Base-by-base conservation (phyloP, 306 rosid species). In the Prunus armeniaca region DNA sequence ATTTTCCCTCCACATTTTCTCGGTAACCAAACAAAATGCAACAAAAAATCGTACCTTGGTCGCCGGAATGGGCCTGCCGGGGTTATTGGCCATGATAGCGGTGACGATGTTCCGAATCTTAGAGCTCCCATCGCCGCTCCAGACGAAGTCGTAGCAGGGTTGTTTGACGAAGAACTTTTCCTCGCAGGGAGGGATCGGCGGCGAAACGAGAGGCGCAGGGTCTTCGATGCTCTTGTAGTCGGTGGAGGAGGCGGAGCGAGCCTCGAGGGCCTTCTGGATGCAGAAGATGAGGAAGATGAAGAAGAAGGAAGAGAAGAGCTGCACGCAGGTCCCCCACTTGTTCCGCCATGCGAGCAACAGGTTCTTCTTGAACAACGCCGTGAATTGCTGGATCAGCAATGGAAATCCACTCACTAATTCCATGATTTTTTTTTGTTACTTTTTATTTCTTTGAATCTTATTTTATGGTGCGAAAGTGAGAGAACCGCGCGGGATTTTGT, bases 71-170 rank as follows among this genome's bases (percentile, higher is more conserved):
- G 79, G 75, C 63, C 98, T 80, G 24, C 92, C 93, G 3, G 96
- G 96, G 78, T 94, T 94, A 24, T 94, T 92, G 3, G 58, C 81
- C 91, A 84, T 90, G 66, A 94, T 92, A 25, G 87, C 82, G 12
- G 22, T 15, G 22, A 82, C 96, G 34, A 94, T 87, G 19, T 81
- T 76, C 45, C 32, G 84, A 65, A 84, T 32, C 54, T 20, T 78
- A 2, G 93, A 32, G 78, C 85, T 87, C 0, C 13, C 77, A 71
- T 83, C 76, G 3, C 96, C 96, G 66, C 98, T 94, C 92, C 92
- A 94, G 4, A 88, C 81, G 64, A 94, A 91, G 65, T 94, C 98
- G 56, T 71, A 89, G 83, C 98, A 94, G 1, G 98, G 97, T 11
- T 38, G 60, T 58, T 81, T 87, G 15, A 83, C 11, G 73, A 74